phyloP scores from a whole-genome alignment of 805 yeast species.

The Yamadazyma phyllophila region DNA sequence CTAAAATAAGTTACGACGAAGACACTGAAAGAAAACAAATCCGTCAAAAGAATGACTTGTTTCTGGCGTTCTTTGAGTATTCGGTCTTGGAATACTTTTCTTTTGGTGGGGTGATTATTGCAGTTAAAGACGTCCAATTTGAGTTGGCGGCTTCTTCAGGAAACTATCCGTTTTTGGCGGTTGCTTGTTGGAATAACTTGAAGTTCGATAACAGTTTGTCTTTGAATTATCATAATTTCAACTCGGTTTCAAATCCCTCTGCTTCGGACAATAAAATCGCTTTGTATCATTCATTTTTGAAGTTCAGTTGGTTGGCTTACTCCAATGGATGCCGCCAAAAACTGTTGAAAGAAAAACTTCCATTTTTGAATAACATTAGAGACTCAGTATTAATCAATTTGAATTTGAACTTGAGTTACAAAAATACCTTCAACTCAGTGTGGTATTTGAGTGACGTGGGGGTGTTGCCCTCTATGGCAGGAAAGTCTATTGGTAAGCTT shows the following conservation, averaged over 20 bases:
- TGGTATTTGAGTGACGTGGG: conserved; percentile 64
- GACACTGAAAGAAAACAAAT: conserved; percentile 31
- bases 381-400: conserved; percentile 41
- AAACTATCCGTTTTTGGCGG: conserved; percentile 48
- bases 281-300: conserved; percentile 22
- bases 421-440: conserved; percentile 31
- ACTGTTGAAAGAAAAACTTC: conserved; percentile 50
- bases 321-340: conserved; percentile 44
- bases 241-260: conserved; percentile 4
- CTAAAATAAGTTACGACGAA: conserved; percentile 29
- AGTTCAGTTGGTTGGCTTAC: conserved; percentile 35
- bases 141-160: conserved; percentile 23
- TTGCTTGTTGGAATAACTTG: conserved; percentile 44
- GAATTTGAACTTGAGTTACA: conserved; percentile 24
- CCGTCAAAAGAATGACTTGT: conserved; percentile 28
- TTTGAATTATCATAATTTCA: conserved; percentile 11
- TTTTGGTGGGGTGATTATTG: conserved; percentile 49
- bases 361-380: conserved; percentile 44
- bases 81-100: conserved; percentile 51
- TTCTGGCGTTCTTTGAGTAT: conserved; percentile 52
- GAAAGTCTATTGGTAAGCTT: conserved; percentile 55
- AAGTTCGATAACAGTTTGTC: conserved; percentile 15
- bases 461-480: conserved; percentile 55
- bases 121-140: conserved; percentile 47
- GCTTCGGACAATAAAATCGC: conserved; percentile 6